Base-by-base conservation (phyloP, 83 land plant species). In the Thuja plicata region DNA sequence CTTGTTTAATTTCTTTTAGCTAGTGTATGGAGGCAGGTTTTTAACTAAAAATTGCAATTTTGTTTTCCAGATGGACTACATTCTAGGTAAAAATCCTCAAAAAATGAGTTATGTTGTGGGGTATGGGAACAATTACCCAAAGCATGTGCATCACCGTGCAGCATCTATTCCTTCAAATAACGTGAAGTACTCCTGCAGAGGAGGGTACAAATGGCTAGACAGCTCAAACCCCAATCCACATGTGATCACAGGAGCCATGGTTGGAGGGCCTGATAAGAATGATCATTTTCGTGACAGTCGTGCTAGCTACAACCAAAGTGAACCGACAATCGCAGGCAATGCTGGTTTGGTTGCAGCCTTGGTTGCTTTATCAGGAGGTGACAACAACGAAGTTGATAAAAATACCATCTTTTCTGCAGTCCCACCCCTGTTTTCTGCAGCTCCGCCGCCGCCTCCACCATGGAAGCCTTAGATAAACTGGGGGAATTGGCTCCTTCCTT, bases 91-190 rank as follows among this genome's bases (percentile, higher is more conserved):
- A 62, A 97, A 97, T 86, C 99, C 99, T 8, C 84, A 85, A 91
- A 90, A 94, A 6, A 92, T 93, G 93, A 97, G 98, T 94, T 97
- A 95, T 91, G 89, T 97, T 37, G 98, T 97, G 52, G 99, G 99
- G 16, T 92, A 93, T 57, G 98, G 99, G 1, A 78, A 79, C 16
- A 89, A 92, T 41, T 97, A 91, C 88, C 99, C 99, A 0, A 91
- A 52, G 73, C 92, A 91, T 38, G 89, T 97, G 60, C 98, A 97
- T 91, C 99, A 97, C 90, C 91, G 99, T 2, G 99, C 93, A 15
- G 98, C 99, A 0, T 97, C 99, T n/a, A 96, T 94, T 50, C 99
- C 99, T 15, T 15, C 86, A 41, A 78, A 93, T 77, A 88, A 87
- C 54, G 76, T 38, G 21, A 91, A 91, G 84, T 93, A 94, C 89